Percentiles rank a stretch among this genome's conserved stretches.
phyloP scores from a whole-genome alignment of 164 flowering plant species.

The Liriodendron chinense region DNA sequence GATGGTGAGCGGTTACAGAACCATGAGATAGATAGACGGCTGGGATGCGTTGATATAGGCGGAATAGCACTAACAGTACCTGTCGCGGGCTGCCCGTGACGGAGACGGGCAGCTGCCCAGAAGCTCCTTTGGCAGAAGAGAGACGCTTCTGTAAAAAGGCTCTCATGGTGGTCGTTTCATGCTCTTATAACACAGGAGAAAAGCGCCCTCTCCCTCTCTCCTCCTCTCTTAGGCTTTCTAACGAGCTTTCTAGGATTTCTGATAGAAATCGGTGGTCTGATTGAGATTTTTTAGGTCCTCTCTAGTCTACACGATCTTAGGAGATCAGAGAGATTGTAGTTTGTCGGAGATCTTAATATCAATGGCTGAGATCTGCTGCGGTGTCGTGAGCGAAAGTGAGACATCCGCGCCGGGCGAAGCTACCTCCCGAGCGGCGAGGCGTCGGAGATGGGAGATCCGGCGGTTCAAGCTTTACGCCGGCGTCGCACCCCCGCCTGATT shows the following conservation, averaged over 20 bases:
- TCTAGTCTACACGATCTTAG: neutral
- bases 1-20: conserved; percentile 11
- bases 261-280: neutral
- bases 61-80: conserved; percentile 27
- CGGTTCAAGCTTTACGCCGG: conserved; percentile 34
- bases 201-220: neutral
- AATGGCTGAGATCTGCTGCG: conserved; percentile 61
- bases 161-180: neutral
- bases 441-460: conserved; percentile 40
- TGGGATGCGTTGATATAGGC: conserved; percentile 20
- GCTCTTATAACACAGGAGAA: neutral
- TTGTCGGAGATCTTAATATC: too few species aligned
- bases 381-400: conserved; percentile 40
- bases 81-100: conserved; percentile 42
- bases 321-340: neutral
- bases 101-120: conserved; percentile 49
- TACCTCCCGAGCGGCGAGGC: conserved; percentile 27
- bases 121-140: neutral
- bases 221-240: neutral
- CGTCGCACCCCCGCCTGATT: conserved; percentile 15
- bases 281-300: neutral
- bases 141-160: conserved; percentile 7
- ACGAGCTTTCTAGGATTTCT: neutral
- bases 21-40: conserved; percentile 34
- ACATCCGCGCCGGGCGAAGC: conserved; percentile 31